Conservation (phyloP, 768 basidiomycete genomes). For the Nevesoporus exiguus region DNA sequence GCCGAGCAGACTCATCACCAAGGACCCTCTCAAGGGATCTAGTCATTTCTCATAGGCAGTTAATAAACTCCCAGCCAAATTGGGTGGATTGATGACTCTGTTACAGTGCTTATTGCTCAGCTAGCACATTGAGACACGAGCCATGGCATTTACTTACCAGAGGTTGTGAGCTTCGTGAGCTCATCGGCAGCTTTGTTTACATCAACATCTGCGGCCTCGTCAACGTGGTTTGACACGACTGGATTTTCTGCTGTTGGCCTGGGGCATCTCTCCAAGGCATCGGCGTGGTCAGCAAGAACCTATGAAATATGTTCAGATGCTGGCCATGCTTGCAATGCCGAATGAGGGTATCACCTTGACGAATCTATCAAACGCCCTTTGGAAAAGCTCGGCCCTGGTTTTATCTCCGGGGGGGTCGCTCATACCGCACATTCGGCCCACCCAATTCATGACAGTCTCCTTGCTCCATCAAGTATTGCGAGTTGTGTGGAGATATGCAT, state of each 20-base stretch:
- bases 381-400: neutral
- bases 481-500: neutral
- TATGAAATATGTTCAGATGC: neutral
- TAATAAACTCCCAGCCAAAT: neutral
- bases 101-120: neutral
- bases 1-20: neutral
- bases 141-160: too few species aligned
- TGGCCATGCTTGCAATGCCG: fast-evolving
- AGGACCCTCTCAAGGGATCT: neutral
- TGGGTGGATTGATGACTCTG: neutral
- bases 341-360: neutral
- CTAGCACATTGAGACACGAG: too few species aligned
- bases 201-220: too few species aligned
- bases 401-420: neutral
- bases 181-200: too few species aligned
- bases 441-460: neutral
- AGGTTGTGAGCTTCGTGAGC: too few species aligned
- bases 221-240: too few species aligned
- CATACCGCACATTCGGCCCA: slow-evolving; percentile 5
- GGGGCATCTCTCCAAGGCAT: too few species aligned
- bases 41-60: neutral
- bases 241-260: too few species aligned
- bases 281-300: neutral
- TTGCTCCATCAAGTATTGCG: neutral
- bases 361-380: neutral